Conservation (phyloP, 2,329 filamentous ascomycete species). For the Aureobasidium sp. region DNA sequence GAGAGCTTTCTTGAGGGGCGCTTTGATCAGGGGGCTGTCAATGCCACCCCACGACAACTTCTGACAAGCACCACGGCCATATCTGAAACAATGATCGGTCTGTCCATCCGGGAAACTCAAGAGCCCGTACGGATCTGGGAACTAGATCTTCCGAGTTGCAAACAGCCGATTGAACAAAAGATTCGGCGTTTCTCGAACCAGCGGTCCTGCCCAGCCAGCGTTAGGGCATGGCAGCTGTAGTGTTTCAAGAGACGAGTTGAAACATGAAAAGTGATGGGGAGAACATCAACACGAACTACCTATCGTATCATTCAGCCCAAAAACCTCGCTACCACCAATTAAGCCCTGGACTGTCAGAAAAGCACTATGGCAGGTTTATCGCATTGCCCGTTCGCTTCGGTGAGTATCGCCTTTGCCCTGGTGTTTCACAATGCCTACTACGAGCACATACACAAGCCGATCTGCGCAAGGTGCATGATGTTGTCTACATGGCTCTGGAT, state of each 20-base stretch:
- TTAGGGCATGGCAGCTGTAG: slow-evolving; percentile 2
- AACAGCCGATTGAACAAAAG: neutral
- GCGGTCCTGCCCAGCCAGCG: neutral
- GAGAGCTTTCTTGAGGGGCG: neutral
- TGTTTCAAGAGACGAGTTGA: slow-evolving; percentile 7
- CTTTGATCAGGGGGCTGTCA: neutral
- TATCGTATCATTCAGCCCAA: neutral
- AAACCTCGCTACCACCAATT: neutral
- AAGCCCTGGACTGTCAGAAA: neutral
- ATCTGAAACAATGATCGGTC: slow-evolving; percentile 4
- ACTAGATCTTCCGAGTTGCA: neutral
- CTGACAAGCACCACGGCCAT: neutral
- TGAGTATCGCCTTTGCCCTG: neutral
- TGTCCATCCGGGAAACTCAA: neutral
- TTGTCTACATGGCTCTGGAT: no score
- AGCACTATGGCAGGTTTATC: neutral
- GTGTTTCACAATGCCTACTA: neutral
- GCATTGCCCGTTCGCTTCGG: neutral
- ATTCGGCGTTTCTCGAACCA: neutral
- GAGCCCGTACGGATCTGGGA: neutral
- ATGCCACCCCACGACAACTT: neutral
- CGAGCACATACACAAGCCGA: neutral
- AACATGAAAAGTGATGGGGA: neutral
- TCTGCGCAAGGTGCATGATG: neutral
- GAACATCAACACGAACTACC: neutral